Evolutionary conservation across 2,329 filamentous ascomycete genomes (phyloP), one percentile per base, ranked within the genome.

Genomic region (Ceratocystis variospora): DNA sequence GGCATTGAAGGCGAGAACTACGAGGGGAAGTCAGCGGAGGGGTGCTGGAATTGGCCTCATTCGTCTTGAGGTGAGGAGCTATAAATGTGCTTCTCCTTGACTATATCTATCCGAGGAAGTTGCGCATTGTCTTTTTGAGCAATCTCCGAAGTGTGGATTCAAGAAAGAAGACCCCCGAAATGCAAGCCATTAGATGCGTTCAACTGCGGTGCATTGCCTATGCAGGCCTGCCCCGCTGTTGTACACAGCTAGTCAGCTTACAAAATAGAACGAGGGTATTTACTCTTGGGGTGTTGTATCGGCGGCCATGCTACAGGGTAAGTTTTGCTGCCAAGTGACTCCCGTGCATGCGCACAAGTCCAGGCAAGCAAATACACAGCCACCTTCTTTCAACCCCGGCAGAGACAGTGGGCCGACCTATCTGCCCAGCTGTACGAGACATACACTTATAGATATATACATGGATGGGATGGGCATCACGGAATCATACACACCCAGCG

Each of bases 221-320:
- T 59, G 55, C 55, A 59, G 55, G 55, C 3, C 17, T 33, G 55
- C 31, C 37, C 28, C 55, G 28, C 28, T n/a, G n/a, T 19, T 28
- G 1, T 33, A n/a, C 44, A 37, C 41, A 63, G 8, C 25, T n/a
- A 25, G 61, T 31, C 28, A 10, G 28, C 45, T 41, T 41, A 15
- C 37, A 41, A 41, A 41, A 46, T 19, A 50, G 71, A 66, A 67
- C 71, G 74, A 77, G 80, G 79, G 74, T 68, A 63, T 83, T 77
- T 68, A 59, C 74, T 87, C 71, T 87, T 72, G 84, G 85, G 83
- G 79, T 83, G 76, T 82, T 84, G 84, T 87, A 87, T 87, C 85
- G 84, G 79, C 84, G 79, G 76, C 78, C 80, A 81, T 73, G 77
- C 78, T 81, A 87, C 73, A 77, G 77, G 76, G 25, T 12, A 31